Conservation (phyloP, 805 yeast genomes). For the Pichia manshurica region DNA sequence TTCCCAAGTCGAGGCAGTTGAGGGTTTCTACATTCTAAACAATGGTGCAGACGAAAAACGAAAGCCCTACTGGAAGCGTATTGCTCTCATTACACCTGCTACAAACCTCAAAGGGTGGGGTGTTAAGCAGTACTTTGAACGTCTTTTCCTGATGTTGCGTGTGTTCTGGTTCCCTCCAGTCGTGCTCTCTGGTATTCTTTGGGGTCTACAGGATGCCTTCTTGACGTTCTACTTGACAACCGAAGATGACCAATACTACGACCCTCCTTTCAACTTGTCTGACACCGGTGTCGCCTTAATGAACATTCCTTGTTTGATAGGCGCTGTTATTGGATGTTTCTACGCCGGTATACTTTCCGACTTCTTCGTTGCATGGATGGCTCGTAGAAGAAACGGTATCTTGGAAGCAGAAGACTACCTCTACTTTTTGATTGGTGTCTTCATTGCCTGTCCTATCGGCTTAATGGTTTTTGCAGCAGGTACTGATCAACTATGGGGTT, state of each 20-base stretch:
- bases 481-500: slow-evolving; percentile 47
- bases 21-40: slow-evolving; percentile 17
- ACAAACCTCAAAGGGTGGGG: slow-evolving; percentile 60
- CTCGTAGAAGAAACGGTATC: slow-evolving; percentile 54
- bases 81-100: slow-evolving; percentile 49
- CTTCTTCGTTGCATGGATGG: slow-evolving; percentile 54
- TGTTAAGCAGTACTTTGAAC: slow-evolving; percentile 54
- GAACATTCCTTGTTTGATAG: slow-evolving; percentile 66
- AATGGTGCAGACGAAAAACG: slow-evolving; percentile 38
- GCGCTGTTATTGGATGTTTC: slow-evolving; percentile 61
- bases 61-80: slow-evolving; percentile 40
- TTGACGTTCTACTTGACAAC: slow-evolving; percentile 69
- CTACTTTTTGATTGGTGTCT: slow-evolving; percentile 50
- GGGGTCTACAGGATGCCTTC: slow-evolving; percentile 79
- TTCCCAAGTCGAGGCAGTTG: slow-evolving; percentile 7
- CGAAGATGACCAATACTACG: slow-evolving; percentile 62
- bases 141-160: slow-evolving; percentile 44
- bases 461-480: slow-evolving; percentile 61
- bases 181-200: slow-evolving; percentile 59
- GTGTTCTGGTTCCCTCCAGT: slow-evolving; percentile 63
- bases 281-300: slow-evolving; percentile 65
- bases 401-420: slow-evolving; percentile 62
- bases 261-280: slow-evolving; percentile 60
- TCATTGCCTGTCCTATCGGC: slow-evolving; percentile 57
- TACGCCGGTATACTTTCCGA: slow-evolving; percentile 60